Evolutionary conservation across 305 asterid genomes (phyloP), one percentile per base, ranked within the genome.

Genomic region (Euphrasia arctica): DNA sequence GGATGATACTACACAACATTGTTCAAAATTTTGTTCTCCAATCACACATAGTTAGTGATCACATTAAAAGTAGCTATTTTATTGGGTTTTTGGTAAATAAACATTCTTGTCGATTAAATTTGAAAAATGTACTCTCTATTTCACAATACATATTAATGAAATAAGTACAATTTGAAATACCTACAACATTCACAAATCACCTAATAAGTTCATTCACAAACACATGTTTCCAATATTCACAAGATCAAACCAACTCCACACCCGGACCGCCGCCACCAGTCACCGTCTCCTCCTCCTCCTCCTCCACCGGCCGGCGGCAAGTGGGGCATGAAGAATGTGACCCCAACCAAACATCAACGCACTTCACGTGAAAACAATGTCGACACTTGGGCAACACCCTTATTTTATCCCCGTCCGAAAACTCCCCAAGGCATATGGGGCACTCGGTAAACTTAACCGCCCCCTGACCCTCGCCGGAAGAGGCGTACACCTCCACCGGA

Each of bases 321-420:
- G 87, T 84, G 5, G 96, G 96, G n/a, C 96, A 88, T 12, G 96
- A 84, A 3, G 95, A 82, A 48, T 86, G 95, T 7, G 89, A 84
- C 15, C 81, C 82, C 80, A 89, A 65, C 96, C 96, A 89, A 9
- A 76, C 72, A 61, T 89, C 96, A 3, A 88, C 80, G 54, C 96
- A 88, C 73, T 76, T 84, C 7, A 82, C 87, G 48, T 89, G 96
- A 72, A 76, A 89, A 50, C 84, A 86, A 12, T 89, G 96, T 56
- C 78, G 83, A 62, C 95, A 89, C 43, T 69, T 78, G 9, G 95
- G 96, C 64, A 88, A 67, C 2, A 88, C 84, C 71, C 96, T 80
- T 1, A 86, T 78, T 63, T 85, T 85, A 69, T 88, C 96, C 2
- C 96, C 96, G 61, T 85, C 94, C 65, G 63, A 65, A 65, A 88